A percentile compares a stretch with the other conserved stretches of the same genome.
phyloP scores from a whole-genome alignment of 192 early-diverging fungal species.

The Mortierella claussenii region DNA sequence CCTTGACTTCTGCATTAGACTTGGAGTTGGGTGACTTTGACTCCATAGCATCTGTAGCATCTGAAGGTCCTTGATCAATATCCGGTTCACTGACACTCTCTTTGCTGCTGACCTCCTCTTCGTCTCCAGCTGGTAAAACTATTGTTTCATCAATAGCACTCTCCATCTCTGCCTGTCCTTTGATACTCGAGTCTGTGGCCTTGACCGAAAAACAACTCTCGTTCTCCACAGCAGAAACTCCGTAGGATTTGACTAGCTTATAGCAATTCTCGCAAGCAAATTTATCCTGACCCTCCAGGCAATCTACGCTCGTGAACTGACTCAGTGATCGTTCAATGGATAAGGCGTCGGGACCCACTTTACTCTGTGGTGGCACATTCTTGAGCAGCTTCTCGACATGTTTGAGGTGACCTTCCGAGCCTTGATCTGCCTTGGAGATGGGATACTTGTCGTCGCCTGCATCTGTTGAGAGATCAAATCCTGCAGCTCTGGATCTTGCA shows the following conservation, averaged over 20 bases:
- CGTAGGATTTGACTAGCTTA: conserved; percentile 37
- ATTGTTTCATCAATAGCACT: background rate
- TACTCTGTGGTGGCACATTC: conserved; percentile 13
- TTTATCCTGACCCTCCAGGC: conserved; percentile 67
- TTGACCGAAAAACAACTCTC: background rate
- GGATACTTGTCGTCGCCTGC: conserved; percentile 10
- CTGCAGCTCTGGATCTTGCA: conserved; percentile 18
- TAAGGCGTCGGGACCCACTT: background rate
- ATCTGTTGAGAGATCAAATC: conserved; percentile 6
- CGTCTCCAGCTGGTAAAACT: background rate
- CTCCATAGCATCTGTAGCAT: background rate
- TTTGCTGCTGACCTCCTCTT: conserved; percentile 8
- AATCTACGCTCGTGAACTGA: conserved; percentile 68
- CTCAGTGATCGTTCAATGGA: conserved; percentile 56
- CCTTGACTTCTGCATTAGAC: background rate
- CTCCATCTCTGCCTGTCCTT: conserved; percentile 1
- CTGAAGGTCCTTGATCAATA: background rate
- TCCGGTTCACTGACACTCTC: background rate
- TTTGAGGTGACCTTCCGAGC: conserved; percentile 19
- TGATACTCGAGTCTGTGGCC: background rate
- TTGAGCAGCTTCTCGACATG: conserved; percentile 45
- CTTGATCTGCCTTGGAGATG: conserved; percentile 26
- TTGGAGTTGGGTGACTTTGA: background rate
- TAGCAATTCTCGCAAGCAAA: conserved; percentile 74
- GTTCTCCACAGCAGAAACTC: background rate